Evolutionary conservation across 352 stramenopile species (phyloP).

Genomic region (Albugo laibachii): DNA sequence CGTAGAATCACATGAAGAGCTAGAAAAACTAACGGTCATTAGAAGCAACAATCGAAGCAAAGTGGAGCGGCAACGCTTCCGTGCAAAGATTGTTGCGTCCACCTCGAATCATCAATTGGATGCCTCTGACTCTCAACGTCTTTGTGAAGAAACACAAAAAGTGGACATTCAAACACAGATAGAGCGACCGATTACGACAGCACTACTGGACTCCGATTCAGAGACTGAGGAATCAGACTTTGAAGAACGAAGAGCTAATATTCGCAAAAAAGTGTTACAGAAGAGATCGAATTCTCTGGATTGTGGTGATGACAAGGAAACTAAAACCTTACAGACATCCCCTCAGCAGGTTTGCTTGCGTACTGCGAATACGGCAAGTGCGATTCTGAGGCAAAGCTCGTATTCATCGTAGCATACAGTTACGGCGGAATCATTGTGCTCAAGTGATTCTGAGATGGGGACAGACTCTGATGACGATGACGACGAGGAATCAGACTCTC

Average conservation of each 20-base stretch:
- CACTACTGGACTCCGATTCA: background rate
- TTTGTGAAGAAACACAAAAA: slow-evolving; percentile 3
- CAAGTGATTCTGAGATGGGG: slow-evolving; percentile 49
- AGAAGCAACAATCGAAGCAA: no score
- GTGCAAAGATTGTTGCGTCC: no score
- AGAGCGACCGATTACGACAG: slow-evolving; percentile 18
- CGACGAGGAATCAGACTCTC: slow-evolving; percentile 17
- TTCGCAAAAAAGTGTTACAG: background rate
- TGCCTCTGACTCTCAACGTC: no score
- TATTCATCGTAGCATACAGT: no score
- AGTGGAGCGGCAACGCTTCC: no score
- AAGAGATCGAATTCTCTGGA: background rate
- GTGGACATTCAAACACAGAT: slow-evolving; percentile 4
- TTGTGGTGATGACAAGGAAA: background rate
- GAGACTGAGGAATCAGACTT: background rate
- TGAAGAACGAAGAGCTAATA: background rate
- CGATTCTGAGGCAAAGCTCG: no score
- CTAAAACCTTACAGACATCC: no score
- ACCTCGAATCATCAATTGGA: no score
- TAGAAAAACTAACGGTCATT: no score
- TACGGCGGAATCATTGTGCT: background rate
- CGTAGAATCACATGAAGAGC: slow-evolving; percentile 21
- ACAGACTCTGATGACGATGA: slow-evolving; percentile 67
- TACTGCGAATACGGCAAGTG: no score
- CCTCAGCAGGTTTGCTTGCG: no score